Evolutionary conservation across 257 asterid genomes (phyloP).

Genomic region (Fraxinus anomala): DNA sequence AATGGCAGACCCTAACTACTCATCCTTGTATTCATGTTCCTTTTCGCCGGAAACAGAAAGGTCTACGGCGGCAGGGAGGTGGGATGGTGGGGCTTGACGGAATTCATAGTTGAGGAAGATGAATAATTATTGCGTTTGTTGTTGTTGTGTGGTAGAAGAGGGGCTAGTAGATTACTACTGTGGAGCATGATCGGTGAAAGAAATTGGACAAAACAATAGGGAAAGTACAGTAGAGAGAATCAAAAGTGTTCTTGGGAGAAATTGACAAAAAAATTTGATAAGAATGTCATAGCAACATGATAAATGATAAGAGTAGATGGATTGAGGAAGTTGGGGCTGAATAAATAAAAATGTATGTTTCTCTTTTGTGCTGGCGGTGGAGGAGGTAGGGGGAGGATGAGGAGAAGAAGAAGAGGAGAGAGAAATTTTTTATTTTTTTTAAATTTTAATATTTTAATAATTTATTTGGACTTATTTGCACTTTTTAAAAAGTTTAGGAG

Average conservation of each 20-base stretch:
- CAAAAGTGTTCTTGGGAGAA: slow-evolving; percentile 41
- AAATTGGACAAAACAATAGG: not conserved
- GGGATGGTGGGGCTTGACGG: slow-evolving; percentile 16
- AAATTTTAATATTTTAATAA: no score
- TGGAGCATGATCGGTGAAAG: slow-evolving; percentile 44
- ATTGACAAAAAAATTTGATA: slow-evolving; percentile 35
- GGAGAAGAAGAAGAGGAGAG: no score
- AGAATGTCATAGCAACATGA: not conserved
- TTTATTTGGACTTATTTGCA: no score
- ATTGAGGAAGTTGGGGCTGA: no score
- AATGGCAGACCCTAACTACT: slow-evolving; percentile 15
- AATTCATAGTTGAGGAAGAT: slow-evolving; percentile 36
- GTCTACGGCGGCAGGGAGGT: slow-evolving; percentile 26
- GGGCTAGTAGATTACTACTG: slow-evolving; percentile 15
- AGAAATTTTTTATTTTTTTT: no score
- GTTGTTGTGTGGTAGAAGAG: slow-evolving; percentile 16
- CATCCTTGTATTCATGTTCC: slow-evolving; percentile 28
- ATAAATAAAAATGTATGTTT: no score
- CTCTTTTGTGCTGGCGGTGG: no score
- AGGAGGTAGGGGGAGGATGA: no score
- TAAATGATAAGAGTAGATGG: no score
- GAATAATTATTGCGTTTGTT: slow-evolving; percentile 28
- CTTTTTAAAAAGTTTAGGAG: no score
- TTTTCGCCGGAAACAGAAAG: slow-evolving; percentile 31
- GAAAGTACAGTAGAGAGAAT: slow-evolving; percentile 27